Percentiles rank a stretch among this genome's conserved stretches.
Conservation (phyloP, 108 stramenopile genomes). For the Mayamaea pseudoterrestris region DNA sequence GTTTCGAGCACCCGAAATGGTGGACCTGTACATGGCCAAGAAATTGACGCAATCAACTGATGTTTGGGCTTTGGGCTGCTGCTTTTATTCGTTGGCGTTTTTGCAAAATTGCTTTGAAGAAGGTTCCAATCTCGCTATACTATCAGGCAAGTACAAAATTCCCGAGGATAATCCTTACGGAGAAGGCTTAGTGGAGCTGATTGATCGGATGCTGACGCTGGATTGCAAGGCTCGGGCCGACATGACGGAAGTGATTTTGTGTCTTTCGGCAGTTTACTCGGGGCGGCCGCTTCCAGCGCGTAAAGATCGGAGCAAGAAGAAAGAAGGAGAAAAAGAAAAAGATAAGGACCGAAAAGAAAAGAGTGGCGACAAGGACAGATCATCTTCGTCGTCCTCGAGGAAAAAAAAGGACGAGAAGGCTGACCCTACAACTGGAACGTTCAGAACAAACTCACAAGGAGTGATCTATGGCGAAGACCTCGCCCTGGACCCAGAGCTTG, state of each 20-base stretch:
- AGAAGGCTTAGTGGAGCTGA: constrained; percentile 61
- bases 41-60: constrained; percentile 82
- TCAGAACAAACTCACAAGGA: no score
- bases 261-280: constrained; percentile 66
- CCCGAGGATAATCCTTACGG: constrained; percentile 78
- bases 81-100: constrained; percentile 76
- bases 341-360: no score
- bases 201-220: constrained; percentile 74
- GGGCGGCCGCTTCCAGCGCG: constrained; percentile 60
- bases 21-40: constrained; percentile 84
- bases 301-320: constrained; percentile 23
- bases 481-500: background rate
- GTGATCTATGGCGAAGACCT: constrained; percentile 17
- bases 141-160: constrained; percentile 77
- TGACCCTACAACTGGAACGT: no score
- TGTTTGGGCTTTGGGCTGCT: constrained; percentile 93
- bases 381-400: no score
- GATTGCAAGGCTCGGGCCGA: constrained; percentile 68
- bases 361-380: constrained; percentile 17
- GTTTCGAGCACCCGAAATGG: constrained; percentile 96
- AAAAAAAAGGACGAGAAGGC: no score
- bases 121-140: constrained; percentile 84
- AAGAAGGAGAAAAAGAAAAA: constrained; percentile 12
- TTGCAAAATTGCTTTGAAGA: constrained; percentile 87
- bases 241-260: constrained; percentile 84